phyloP scores from a whole-genome alignment of 495 filamentous ascomycete species.

The Aspergillus funiculosus region DNA sequence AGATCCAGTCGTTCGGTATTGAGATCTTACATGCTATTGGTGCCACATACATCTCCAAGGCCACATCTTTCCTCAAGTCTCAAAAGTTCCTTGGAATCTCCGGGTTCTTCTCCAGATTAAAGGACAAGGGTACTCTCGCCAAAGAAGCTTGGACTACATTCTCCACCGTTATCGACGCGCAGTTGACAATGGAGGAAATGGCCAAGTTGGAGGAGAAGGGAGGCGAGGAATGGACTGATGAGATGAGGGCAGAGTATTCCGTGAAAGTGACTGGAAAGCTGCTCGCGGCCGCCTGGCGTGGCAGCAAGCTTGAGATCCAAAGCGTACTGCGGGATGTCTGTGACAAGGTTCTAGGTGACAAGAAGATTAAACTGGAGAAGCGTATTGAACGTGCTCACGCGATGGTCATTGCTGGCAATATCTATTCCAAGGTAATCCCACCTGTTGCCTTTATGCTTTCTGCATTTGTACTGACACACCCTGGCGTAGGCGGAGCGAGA shows the following conservation, averaged over 20 bases:
- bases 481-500: slow-evolving; percentile 72
- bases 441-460: neutral
- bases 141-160: slow-evolving; percentile 99
- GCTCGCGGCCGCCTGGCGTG: slow-evolving; percentile 94
- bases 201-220: slow-evolving; percentile 90
- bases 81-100: slow-evolving; percentile 96
- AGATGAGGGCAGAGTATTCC: slow-evolving; percentile 96
- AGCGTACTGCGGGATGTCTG: slow-evolving; percentile 89
- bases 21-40: slow-evolving; percentile 97
- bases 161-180: slow-evolving; percentile 92
- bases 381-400: slow-evolving; percentile 86
- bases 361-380: slow-evolving; percentile 76
- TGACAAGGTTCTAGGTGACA: slow-evolving; percentile 65
- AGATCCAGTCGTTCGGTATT: slow-evolving; percentile 97
- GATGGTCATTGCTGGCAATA: slow-evolving; percentile 77
- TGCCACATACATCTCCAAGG: slow-evolving; percentile 80
- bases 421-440: slow-evolving; percentile 69
- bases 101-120: slow-evolving; percentile 87
- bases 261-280: slow-evolving; percentile 95
- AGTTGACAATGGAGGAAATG: slow-evolving; percentile 99
- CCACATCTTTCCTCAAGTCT: slow-evolving; percentile 78
- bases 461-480: slow-evolving; percentile 6
- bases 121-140: slow-evolving; percentile 93
- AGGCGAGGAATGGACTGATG: slow-evolving; percentile 97
- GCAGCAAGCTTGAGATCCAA: slow-evolving; percentile 97